Evolutionary conservation across 305 asterid species (phyloP).

Genomic region (Fraxinus baroniana): DNA sequence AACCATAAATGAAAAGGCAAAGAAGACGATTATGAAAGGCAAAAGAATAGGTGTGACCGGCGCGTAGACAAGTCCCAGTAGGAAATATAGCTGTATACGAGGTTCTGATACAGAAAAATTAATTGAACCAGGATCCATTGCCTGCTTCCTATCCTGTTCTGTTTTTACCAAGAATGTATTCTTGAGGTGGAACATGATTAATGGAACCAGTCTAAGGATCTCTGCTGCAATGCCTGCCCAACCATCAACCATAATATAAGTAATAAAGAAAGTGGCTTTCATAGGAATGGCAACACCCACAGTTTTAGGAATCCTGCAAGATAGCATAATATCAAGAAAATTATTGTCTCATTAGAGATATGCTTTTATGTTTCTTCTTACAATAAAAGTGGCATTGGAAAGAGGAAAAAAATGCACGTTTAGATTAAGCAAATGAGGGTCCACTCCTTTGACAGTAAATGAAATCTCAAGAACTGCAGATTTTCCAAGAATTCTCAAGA

Average conservation of each 20-base stretch:
- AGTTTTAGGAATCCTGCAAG: conserved; percentile 77
- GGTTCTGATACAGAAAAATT: conserved; percentile 64
- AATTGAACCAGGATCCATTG: conserved; percentile 87
- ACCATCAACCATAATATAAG: conserved; percentile 95
- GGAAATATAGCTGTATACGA: conserved; percentile 80
- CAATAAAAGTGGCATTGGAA: not conserved
- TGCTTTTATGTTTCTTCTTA: not conserved
- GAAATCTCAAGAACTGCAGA: not conserved
- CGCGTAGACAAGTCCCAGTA: conserved; percentile 84
- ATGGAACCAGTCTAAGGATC: conserved; percentile 70
- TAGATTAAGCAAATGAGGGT: not conserved
- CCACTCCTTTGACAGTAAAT: not conserved
- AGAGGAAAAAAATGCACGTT: not conserved
- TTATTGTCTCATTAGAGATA: not conserved
- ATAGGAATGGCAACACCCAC: conserved; percentile 83
- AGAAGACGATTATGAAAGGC: conserved; percentile 88
- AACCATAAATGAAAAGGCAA: conserved; percentile 74
- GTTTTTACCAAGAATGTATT: conserved; percentile 88
- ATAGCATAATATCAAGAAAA: not conserved
- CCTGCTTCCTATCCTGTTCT: conserved; percentile 74
- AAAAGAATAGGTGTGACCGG: conserved; percentile 73
- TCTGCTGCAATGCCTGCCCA: conserved; percentile 99
- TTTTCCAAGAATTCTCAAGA: not conserved
- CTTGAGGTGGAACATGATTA: conserved; percentile 67
- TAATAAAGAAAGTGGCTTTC: conserved; percentile 91